Evolutionary conservation across 2,329 filamentous ascomycete species (phyloP).

Genomic region (Neopestalotiopsis rosae): DNA sequence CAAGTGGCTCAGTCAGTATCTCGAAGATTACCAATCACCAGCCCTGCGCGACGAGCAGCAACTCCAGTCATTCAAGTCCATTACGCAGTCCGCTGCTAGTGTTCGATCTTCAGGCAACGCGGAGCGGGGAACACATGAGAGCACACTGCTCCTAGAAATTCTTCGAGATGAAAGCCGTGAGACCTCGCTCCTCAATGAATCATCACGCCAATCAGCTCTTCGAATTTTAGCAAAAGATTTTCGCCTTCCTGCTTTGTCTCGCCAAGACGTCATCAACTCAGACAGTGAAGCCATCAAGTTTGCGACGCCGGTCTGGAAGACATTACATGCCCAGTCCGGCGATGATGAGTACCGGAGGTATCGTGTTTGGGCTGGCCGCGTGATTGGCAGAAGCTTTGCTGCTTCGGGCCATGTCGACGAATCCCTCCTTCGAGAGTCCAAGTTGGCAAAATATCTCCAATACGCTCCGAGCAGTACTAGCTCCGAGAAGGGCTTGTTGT

Average conservation of each 20-base stretch:
- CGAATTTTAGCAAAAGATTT: slow-evolving; percentile 79
- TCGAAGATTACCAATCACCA: slow-evolving; percentile 65
- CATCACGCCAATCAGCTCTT: slow-evolving; percentile 73
- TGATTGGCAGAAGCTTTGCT: slow-evolving; percentile 83
- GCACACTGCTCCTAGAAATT: slow-evolving; percentile 78
- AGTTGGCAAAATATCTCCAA: slow-evolving; percentile 55
- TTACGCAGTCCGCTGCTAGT: slow-evolving; percentile 71
- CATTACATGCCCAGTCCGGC: slow-evolving; percentile 67
- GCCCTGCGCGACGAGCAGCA: slow-evolving; percentile 54
- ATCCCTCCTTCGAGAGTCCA: slow-evolving; percentile 65
- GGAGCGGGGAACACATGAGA: slow-evolving; percentile 74
- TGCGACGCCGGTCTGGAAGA: slow-evolving; percentile 76
- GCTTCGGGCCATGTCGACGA: slow-evolving; percentile 72
- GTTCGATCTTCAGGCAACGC: slow-evolving; percentile 74
- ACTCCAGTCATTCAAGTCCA: slow-evolving; percentile 64
- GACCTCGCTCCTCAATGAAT: slow-evolving; percentile 69
- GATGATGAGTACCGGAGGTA: slow-evolving; percentile 76
- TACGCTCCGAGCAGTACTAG: slow-evolving; percentile 52
- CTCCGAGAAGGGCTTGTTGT: slow-evolving; percentile 69
- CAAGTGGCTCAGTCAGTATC: slow-evolving; percentile 75
- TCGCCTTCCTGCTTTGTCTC: slow-evolving; percentile 59
- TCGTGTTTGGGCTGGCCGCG: slow-evolving; percentile 82
- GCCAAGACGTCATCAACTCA: slow-evolving; percentile 70
- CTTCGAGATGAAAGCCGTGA: slow-evolving; percentile 72
- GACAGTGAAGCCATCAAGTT: slow-evolving; percentile 69